Evolutionary conservation across 73 alveolate species (phyloP).

Genomic region (Paramecium tetraurelia): DNA sequence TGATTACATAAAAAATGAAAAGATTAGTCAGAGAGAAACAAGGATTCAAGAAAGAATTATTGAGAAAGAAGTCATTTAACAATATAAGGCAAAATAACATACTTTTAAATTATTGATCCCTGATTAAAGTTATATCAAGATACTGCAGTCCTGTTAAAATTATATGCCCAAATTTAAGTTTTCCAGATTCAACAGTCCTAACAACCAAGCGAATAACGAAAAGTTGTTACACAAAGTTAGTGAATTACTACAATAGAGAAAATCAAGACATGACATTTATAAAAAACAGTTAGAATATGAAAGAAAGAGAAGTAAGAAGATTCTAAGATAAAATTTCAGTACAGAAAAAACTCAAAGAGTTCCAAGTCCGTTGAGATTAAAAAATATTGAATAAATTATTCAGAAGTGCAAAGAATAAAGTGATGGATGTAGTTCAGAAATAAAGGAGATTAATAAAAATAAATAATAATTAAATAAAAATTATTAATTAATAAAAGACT

Average conservation of each 20-base stretch:
- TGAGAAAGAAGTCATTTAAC: conserved; percentile 9
- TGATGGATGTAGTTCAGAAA: not conserved
- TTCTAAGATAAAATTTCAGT: not conserved
- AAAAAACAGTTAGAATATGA: not conserved
- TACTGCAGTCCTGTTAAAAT: not conserved
- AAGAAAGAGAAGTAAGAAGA: not conserved
- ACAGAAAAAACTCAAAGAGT: not conserved
- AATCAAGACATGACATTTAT: not conserved
- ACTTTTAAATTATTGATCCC: not conserved
- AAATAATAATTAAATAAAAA: not conserved
- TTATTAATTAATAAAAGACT: conserved; percentile 5
- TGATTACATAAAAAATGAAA: not conserved
- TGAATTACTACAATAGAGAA: not conserved
- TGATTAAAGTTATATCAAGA: not conserved
- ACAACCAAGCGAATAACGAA: not conserved
- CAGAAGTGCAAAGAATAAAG: not conserved
- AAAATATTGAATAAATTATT: not conserved
- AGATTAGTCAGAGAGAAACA: not conserved
- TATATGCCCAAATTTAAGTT: not conserved
- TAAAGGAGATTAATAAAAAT: not conserved
- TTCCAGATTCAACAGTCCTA: not conserved
- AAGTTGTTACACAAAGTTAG: not conserved
- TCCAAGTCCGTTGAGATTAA: not conserved
- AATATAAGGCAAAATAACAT: not conserved
- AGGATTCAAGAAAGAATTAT: not conserved